These are phyloP conservation scores for Cymbopogon flexuosus DNA, from an alignment of 202 grass and related monocot genomes.

Conservation along the genomic window DNA sequence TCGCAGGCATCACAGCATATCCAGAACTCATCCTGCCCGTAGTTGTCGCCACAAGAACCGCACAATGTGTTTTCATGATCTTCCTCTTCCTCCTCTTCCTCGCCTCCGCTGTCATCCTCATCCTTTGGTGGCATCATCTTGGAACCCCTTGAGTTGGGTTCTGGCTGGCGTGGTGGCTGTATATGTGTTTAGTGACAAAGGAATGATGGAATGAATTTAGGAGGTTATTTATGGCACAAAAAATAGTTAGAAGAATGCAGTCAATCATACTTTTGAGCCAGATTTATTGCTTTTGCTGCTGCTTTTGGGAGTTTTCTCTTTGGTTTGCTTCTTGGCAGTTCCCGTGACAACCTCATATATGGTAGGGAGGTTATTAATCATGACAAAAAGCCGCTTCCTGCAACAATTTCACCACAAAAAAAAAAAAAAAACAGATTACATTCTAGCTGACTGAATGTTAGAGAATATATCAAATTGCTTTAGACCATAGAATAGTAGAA, in stretches of 20 bases:
- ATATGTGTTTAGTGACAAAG: conserved; percentile 18
- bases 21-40: conserved; percentile 93
- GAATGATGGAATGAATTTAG: conserved; percentile 1
- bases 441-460: background rate
- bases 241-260: conserved; percentile 8
- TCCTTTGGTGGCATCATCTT: conserved; percentile 67
- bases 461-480: conserved; percentile 9
- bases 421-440: background rate
- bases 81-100: conserved; percentile 68
- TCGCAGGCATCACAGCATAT: conserved; percentile 96
- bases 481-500: background rate
- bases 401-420: conserved; percentile 34
- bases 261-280: conserved; percentile 54
- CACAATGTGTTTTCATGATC: conserved; percentile 87
- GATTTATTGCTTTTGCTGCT: conserved; percentile 76
- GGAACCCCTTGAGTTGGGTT: conserved; percentile 50
- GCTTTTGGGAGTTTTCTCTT: conserved; percentile 70
- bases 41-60: conserved; percentile 88
- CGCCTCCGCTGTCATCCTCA: conserved; percentile 60
- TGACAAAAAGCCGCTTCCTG: conserved; percentile 87
- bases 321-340: conserved; percentile 67
- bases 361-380: conserved; percentile 92
- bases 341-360: conserved; percentile 97
- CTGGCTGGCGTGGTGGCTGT: conserved; percentile 39
- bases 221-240: background rate